Conservation (phyloP, 75 land plant species). For the Adiantum capillusveneris region DNA sequence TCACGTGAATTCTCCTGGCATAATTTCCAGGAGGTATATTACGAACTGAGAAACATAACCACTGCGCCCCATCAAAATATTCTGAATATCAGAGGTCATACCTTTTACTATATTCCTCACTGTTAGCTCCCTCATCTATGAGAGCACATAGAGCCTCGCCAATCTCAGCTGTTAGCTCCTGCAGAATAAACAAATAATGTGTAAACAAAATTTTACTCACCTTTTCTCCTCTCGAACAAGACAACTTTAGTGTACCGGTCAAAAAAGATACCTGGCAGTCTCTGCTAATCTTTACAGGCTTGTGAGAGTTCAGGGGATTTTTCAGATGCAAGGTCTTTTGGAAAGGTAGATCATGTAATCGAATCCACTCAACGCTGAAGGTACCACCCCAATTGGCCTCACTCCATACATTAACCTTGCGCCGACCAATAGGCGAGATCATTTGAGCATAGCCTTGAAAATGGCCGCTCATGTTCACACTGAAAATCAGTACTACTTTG, state of each 20-base stretch:
- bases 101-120: constrained; percentile 39
- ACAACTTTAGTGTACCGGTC: background rate
- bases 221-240: background rate
- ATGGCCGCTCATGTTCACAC: constrained; percentile 91
- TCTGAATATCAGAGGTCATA: constrained; percentile 8
- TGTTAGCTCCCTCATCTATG: constrained; percentile 51
- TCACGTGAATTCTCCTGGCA: constrained; percentile 19
- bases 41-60: constrained; percentile 6
- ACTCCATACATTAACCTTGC: constrained; percentile 70
- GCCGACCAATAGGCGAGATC: constrained; percentile 80
- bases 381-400: constrained; percentile 78
- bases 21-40: constrained; percentile 22
- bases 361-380: constrained; percentile 75
- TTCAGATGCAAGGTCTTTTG: constrained; percentile 80
- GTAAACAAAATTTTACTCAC: background rate
- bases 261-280: constrained; percentile 64
- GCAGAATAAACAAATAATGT: constrained; percentile 6
- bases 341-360: constrained; percentile 58
- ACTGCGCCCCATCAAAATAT: too few relatives aligned
- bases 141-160: constrained; percentile 78
- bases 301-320: constrained; percentile 73
- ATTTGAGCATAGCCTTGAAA: constrained; percentile 92
- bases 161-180: constrained; percentile 74
- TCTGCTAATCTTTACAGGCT: constrained; percentile 86
- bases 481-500: constrained; percentile 63